Percentiles rank a stretch among this genome's conserved stretches.
phyloP scores from a whole-genome alignment of 148 eudicot species.

The Cornus controversa region DNA sequence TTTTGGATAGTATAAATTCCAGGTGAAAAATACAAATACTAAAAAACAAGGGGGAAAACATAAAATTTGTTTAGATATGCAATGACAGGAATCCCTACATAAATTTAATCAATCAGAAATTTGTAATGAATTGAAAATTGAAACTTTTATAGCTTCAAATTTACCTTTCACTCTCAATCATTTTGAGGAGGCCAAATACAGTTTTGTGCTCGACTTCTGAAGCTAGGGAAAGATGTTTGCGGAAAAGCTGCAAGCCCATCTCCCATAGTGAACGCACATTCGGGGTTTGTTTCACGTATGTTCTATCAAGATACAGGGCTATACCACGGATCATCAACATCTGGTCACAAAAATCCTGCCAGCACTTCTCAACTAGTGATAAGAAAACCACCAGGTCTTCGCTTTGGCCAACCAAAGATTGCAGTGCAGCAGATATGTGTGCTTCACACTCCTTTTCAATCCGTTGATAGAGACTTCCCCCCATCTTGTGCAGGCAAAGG shows the following conservation, averaged over 20 bases:
- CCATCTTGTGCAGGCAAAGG: slow-evolving; percentile 93
- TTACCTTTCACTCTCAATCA: slow-evolving; percentile 97
- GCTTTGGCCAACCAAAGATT: slow-evolving; percentile 86
- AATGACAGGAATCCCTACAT: too few relatives aligned
- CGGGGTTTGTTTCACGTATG: slow-evolving; percentile 86
- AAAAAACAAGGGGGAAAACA: too few relatives aligned
- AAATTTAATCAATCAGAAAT: too few relatives aligned
- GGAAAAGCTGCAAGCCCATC: slow-evolving; percentile 96
- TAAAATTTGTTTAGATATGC: too few relatives aligned
- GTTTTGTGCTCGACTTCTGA: slow-evolving; percentile 94
- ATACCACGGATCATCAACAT: slow-evolving; percentile 97
- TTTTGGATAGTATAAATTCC: too few relatives aligned
- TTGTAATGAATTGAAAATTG: not conserved
- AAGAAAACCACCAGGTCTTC: slow-evolving; percentile 91
- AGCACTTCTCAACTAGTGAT: slow-evolving; percentile 84
- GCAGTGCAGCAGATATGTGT: slow-evolving; percentile 67
- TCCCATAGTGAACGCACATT: slow-evolving; percentile 92
- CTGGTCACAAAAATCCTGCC: slow-evolving; percentile 98
- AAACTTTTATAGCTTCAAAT: not conserved
- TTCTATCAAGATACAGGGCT: slow-evolving; percentile 94
- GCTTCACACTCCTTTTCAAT: slow-evolving; percentile 88
- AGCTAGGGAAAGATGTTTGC: slow-evolving; percentile 80
- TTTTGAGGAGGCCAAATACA: slow-evolving; percentile 88
- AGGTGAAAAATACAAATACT: too few relatives aligned
- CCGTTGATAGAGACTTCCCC: slow-evolving; percentile 81